These are phyloP conservation scores for Apocynum venetum DNA, from an alignment of 257 asterid species.

Conservation along the genomic window DNA sequence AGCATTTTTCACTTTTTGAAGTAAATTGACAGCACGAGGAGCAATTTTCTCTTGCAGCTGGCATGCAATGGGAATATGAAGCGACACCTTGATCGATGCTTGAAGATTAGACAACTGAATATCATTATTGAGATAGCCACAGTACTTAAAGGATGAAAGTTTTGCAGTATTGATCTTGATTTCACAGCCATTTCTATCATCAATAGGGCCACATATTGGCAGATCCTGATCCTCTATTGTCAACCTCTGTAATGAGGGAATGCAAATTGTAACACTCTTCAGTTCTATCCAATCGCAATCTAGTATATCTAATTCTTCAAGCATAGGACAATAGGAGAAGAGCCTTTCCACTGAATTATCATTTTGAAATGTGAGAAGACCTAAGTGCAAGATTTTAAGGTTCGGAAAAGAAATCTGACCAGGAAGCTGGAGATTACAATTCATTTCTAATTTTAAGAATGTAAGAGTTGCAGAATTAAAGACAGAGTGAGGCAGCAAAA, in stretches of 20 bases:
- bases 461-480: constrained; percentile 33
- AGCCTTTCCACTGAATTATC: constrained; percentile 43
- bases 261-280: constrained; percentile 31
- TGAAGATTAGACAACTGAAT: constrained; percentile 31
- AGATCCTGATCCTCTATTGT: constrained; percentile 47
- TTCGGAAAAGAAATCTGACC: constrained; percentile 36
- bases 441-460: constrained; percentile 41
- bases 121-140: constrained; percentile 42
- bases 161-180: constrained; percentile 40
- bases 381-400: constrained; percentile 40
- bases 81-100: constrained; percentile 26
- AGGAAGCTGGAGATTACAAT: constrained; percentile 43
- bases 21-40: constrained; percentile 33
- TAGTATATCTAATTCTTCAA: constrained; percentile 44
- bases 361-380: constrained; percentile 45
- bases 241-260: constrained; percentile 44
- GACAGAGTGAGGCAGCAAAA: constrained; percentile 38
- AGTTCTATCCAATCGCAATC: constrained; percentile 51
- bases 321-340: constrained; percentile 42
- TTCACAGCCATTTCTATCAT: constrained; percentile 39
- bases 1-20: constrained; percentile 32
- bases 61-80: constrained; percentile 31
- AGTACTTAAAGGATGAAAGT: constrained; percentile 35
- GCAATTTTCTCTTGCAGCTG: constrained; percentile 23
- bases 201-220: constrained; percentile 36